phyloP scores from a whole-genome alignment of 768 basidiomycete genomes.

The Ramaria rubella region DNA sequence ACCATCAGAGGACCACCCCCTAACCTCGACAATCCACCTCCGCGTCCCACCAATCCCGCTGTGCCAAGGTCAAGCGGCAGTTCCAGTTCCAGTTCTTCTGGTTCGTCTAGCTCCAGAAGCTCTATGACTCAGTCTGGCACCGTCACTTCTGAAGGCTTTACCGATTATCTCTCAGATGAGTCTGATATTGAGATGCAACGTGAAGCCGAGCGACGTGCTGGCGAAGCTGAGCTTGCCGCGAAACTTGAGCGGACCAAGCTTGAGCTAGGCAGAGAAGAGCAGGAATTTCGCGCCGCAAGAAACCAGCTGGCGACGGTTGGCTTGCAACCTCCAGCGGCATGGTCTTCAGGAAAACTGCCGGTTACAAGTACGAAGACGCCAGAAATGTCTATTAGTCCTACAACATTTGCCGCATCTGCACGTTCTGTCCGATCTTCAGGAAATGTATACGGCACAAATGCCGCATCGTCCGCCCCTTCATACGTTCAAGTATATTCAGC shows the following conservation, averaged over 20 bases:
- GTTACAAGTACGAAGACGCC: neutral
- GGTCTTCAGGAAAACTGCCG: conserved; percentile 46
- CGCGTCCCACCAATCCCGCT: conserved; percentile 2
- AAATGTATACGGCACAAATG: neutral
- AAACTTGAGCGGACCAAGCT: conserved; percentile 71
- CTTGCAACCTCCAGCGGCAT: conserved; percentile 68
- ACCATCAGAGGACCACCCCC: conserved; percentile 7
- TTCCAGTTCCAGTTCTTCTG: conserved; percentile 9
- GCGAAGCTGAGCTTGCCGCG: conserved; percentile 38
- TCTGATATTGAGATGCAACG: conserved; percentile 85
- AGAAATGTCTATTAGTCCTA: neutral
- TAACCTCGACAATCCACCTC: neutral
- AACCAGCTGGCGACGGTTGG: conserved; percentile 71
- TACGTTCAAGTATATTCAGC: conserved; percentile 8
- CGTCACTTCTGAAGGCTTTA: conserved; percentile 81
- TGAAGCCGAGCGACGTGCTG: conserved; percentile 64
- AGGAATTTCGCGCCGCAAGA: conserved; percentile 74
- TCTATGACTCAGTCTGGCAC: conserved; percentile 35
- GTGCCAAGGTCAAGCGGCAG: conserved; percentile 8
- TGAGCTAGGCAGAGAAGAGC: conserved; percentile 43
- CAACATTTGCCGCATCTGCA: neutral
- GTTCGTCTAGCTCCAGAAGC: conserved; percentile 11
- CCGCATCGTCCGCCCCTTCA: neutral
- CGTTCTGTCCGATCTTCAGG: neutral
- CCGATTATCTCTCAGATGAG: conserved; percentile 87